phyloP scores from a whole-genome alignment of 352 stramenopile species.

The Globisporangium parvum region DNA sequence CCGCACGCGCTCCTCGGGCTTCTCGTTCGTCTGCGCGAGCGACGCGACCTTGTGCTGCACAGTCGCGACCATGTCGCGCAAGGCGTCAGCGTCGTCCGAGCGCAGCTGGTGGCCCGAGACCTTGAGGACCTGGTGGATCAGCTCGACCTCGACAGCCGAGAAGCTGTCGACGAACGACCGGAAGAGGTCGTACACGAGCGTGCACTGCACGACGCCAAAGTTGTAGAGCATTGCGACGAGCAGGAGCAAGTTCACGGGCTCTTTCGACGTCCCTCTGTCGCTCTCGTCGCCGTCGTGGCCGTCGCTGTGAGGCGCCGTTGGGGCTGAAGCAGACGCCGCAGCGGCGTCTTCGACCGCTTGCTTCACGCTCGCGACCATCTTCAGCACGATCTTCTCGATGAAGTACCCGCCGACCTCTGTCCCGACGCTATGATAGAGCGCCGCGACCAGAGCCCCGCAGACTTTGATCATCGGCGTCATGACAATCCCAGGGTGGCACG shows the following conservation, averaged over 20 bases:
- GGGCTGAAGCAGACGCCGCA: constrained; percentile 3
- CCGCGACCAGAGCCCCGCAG: constrained; percentile 51
- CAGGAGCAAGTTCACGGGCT: constrained; percentile 77
- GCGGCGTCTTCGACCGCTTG: constrained; percentile 22
- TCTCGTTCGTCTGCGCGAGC: constrained; percentile 21
- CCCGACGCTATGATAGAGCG: constrained; percentile 72
- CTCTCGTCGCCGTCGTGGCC: too few relatives aligned
- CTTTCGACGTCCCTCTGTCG: constrained; percentile 35
- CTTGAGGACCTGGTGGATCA: constrained; percentile 85
- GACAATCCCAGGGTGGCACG: constrained; percentile 56
- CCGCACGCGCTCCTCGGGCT: constrained; percentile 50
- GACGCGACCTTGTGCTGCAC: constrained; percentile 73
- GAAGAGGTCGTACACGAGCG: constrained; percentile 90
- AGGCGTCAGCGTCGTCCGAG: constrained; percentile 72
- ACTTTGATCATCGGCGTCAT: constrained; percentile 81
- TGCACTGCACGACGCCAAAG: constrained; percentile 84
- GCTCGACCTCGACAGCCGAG: constrained; percentile 71
- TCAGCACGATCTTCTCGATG: constrained; percentile 64
- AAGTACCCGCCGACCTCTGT: constrained; percentile 81
- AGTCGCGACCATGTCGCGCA: constrained; percentile 81
- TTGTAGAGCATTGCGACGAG: constrained; percentile 89
- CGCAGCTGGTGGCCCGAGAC: constrained; percentile 76
- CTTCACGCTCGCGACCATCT: constrained; percentile 43
- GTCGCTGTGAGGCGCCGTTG: constrained; percentile 6
- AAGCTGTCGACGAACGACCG: constrained; percentile 74